These are phyloP conservation scores for Penicillium polonicum DNA, from an alignment of 2,329 filamentous ascomycete species.

Conservation along the genomic window DNA sequence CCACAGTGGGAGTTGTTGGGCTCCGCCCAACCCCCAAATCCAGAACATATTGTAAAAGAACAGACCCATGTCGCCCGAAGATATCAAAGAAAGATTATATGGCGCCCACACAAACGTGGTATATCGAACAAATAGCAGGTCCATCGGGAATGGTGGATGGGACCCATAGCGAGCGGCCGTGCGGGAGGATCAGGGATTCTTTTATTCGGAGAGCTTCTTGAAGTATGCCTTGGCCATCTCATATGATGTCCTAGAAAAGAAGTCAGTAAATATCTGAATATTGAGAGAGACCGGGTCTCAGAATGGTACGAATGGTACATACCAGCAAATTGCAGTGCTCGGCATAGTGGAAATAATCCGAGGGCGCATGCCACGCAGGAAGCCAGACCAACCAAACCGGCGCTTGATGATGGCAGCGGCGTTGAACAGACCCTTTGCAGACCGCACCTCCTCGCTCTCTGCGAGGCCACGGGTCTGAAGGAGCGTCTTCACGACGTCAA, in stretches of 20 bases:
- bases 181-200: background rate
- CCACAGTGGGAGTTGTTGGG: constrained; percentile 7
- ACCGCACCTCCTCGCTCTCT: constrained; percentile 73
- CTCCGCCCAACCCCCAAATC: constrained; percentile 12
- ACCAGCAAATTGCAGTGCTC: constrained; percentile 99
- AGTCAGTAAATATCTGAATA: constrained; percentile 6
- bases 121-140: constrained; percentile 14
- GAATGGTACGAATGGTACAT: constrained; percentile 38
- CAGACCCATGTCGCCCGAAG: constrained; percentile 13
- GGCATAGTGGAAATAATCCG: constrained; percentile 96
- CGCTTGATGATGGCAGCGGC: constrained; percentile 79
- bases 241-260: constrained; percentile 57
- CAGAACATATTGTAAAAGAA: constrained; percentile 11
- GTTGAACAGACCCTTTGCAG: constrained; percentile 76
- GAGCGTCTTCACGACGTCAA: constrained; percentile 98
- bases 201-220: constrained; percentile 45
- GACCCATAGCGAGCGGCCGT: constrained; percentile 7
- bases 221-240: constrained; percentile 70
- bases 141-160: constrained; percentile 4
- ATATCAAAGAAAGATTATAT: constrained; percentile 16
- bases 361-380: constrained; percentile 89
- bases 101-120: constrained; percentile 8
- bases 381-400: constrained; percentile 80
- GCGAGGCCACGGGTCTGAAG: constrained; percentile 89
- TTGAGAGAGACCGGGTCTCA: background rate